Percentiles rank a stretch among this genome's conserved stretches.
phyloP scores from a whole-genome alignment of 140 eudicot genomes.

The Erigeron philadelphicus region DNA sequence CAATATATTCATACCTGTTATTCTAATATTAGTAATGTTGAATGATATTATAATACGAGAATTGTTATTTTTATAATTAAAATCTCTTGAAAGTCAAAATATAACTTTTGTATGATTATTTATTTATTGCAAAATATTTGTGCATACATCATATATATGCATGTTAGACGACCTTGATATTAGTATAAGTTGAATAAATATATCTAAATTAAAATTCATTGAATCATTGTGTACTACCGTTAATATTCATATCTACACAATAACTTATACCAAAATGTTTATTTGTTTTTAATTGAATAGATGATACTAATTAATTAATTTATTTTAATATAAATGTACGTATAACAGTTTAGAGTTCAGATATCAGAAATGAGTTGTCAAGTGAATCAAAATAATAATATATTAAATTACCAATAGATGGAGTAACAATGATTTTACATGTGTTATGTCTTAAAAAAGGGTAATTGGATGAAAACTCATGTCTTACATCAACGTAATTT shows the following conservation, averaged over 20 bases:
- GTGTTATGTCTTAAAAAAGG: neutral
- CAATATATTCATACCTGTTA: neutral
- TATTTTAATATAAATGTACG: neutral
- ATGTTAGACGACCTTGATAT: neutral
- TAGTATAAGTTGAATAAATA: too few species aligned
- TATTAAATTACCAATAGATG: neutral
- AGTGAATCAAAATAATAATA: neutral
- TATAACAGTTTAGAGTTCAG: neutral
- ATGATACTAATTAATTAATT: neutral
- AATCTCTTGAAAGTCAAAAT: conserved; percentile 7
- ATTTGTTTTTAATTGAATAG: neutral
- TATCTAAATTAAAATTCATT: too few species aligned
- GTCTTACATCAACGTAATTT: too few species aligned
- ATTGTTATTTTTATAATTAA: neutral
- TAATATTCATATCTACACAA: neutral
- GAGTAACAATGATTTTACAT: neutral
- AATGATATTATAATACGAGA: neutral
- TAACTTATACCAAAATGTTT: too few species aligned
- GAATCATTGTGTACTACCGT: neutral
- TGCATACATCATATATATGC: neutral
- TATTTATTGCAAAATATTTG: neutral
- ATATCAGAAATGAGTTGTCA: conserved; percentile 3
- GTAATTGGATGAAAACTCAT: too few species aligned
- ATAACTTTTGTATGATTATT: neutral
- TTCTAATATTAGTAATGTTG: conserved; percentile 1